These are phyloP conservation scores for Aspergillus sp. DNA, from an alignment of 2,329 filamentous ascomycete genomes.

Conservation along the genomic window DNA sequence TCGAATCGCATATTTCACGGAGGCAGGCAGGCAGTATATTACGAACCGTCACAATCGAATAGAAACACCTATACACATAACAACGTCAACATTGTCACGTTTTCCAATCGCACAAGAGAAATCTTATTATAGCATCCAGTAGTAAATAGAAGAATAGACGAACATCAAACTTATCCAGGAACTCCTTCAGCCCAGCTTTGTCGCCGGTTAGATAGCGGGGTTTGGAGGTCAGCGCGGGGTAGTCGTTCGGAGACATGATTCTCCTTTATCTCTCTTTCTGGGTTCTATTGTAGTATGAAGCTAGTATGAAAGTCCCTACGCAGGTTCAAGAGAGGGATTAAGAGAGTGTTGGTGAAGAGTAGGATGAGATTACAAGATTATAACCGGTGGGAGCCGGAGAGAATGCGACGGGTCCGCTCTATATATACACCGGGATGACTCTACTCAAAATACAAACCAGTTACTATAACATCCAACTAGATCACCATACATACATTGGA, in stretches of 20 bases:
- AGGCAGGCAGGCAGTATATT: not conserved
- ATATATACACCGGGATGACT: too few species aligned
- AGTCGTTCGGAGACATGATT: not conserved
- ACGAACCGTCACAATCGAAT: slow-evolving; percentile 90
- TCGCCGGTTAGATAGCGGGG: slow-evolving; percentile 69
- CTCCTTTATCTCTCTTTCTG: not conserved
- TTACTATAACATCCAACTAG: too few species aligned
- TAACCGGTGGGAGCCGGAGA: too few species aligned
- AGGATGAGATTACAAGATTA: too few species aligned
- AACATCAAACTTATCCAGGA: slow-evolving; percentile 88
- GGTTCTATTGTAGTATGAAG: not conserved
- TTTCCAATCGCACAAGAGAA: too few species aligned
- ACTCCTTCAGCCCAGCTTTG: slow-evolving; percentile 64
- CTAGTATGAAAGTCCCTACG: not conserved
- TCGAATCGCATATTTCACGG: not conserved
- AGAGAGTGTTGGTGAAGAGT: too few species aligned
- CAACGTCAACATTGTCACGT: not conserved
- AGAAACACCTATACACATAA: slow-evolving; percentile 62
- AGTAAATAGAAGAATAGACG: slow-evolving; percentile 30
- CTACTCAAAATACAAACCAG: too few species aligned
- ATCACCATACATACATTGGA: too few species aligned
- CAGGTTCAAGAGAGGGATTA: too few species aligned
- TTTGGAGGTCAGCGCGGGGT: slow-evolving; percentile 17
- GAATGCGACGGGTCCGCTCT: too few species aligned
- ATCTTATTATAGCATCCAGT: too few species aligned